A percentile compares a stretch with the other conserved stretches of the same genome.
Conservation (phyloP, 2,329 filamentous ascomycete genomes). For the Ilyonectria destructans region DNA sequence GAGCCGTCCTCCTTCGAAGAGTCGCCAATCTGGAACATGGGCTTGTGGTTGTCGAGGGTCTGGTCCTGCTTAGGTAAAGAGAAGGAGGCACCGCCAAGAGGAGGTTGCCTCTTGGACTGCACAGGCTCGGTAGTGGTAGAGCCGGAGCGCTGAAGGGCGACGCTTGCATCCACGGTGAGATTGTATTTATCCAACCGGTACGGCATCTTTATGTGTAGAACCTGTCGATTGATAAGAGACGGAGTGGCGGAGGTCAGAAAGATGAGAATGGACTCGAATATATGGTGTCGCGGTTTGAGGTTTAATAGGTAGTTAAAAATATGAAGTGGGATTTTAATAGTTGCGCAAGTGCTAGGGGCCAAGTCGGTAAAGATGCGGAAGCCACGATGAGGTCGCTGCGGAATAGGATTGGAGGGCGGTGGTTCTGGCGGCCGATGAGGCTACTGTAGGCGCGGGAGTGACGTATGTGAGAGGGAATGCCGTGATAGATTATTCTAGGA, state of each 20-base stretch:
- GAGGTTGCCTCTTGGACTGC: constrained; percentile 74
- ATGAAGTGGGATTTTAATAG: too few relatives aligned
- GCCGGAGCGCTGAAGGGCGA: constrained; percentile 64
- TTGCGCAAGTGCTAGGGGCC: too few relatives aligned
- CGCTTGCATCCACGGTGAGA: constrained; percentile 90
- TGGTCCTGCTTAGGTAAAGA: constrained; percentile 75
- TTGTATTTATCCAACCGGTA: constrained; percentile 87
- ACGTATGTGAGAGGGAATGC: too few relatives aligned
- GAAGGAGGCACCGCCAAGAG: constrained; percentile 81
- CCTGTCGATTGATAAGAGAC: constrained; percentile 58
- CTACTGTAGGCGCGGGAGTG: too few relatives aligned
- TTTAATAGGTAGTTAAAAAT: constrained; percentile 17
- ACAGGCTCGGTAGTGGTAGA: constrained; percentile 71
- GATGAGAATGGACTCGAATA: constrained; percentile 26
- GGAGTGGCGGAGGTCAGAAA: constrained; percentile 42
- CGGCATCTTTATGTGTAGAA: constrained; percentile 76
- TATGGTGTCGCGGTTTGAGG: constrained; percentile 31
- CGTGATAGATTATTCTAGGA: too few relatives aligned
- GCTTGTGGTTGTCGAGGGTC: constrained; percentile 63
- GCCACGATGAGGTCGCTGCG: too few relatives aligned
- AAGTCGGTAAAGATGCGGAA: too few relatives aligned
- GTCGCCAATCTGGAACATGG: constrained; percentile 49
- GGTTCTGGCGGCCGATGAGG: too few relatives aligned
- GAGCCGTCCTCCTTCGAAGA: too few relatives aligned
- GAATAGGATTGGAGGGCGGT: too few relatives aligned